Base-by-base conservation (phyloP, 1,139 yeast species). In the Blastobotrys serpentis region DNA sequence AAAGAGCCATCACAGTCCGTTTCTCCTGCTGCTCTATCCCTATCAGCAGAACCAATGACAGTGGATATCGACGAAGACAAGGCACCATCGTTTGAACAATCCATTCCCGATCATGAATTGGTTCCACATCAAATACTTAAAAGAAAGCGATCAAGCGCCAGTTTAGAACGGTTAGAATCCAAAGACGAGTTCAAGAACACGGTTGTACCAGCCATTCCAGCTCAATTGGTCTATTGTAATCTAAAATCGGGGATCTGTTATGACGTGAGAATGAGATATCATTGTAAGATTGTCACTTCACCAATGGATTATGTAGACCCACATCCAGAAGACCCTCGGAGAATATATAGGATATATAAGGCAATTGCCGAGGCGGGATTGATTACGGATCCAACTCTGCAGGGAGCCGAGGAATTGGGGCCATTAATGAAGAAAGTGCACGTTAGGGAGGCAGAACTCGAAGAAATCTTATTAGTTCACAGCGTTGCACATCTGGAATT, bases 251-350 rank as follows among this genome's bases (percentile, higher is more conserved):
- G 98, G 0, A 72, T 94, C 17, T 94, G 95, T 52, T 94, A 94
- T 67, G 98, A 94, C 64, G 97, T 90, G 17, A 77, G 98, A 52
- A 92, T 94, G 98, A 76, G 98, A 54, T 92, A 90, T 67, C 99
- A 94, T 64, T 96, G 97, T 37, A 88, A 89, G 64, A 84, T 92
- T 49, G 90, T 86, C 67, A 87, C 96, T 2, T 85, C 95, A 4
- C 88, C 92, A 56, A 86, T 81, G 59, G 97, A 90, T 65, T 92
- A 92, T 67, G 88, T 90, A 45, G 98, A 94, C 63, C 98, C 98
- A 2, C 99, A 94, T 65, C 99, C 99, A 3, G 99, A 94, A 66
- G 98, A 94, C 63, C 99, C 99, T 10, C 79, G 98, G 54, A 81
- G 99, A 57, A 92, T 92, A 42, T 92, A 90, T 67, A 78, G 98